Evolutionary conservation across 1,139 yeast species (phyloP).

Genomic region (Suhomyces kunorum): DNA sequence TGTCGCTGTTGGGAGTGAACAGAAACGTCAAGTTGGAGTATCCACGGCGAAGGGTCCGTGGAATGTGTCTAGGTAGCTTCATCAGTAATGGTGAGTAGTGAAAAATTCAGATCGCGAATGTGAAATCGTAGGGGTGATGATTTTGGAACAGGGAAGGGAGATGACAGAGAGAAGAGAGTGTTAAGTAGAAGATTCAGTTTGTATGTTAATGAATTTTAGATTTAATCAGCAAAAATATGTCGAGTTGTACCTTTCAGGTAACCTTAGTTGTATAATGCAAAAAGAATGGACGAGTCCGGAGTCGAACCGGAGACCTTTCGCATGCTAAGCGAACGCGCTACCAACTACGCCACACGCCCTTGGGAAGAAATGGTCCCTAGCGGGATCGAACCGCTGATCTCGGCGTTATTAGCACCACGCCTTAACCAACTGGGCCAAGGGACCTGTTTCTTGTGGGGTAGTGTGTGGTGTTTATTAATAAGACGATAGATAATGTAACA

Average conservation of each 20-base stretch:
- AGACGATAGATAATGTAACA: no score
- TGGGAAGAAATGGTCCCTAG: slow-evolving; percentile 20
- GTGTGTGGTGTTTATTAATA: neutral
- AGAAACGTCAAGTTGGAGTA: slow-evolving; percentile 18
- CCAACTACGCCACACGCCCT: slow-evolving; percentile 93
- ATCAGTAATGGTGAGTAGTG: neutral
- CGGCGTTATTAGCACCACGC: slow-evolving; percentile 44
- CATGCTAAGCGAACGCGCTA: slow-evolving; percentile 92
- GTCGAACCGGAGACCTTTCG: slow-evolving; percentile 89
- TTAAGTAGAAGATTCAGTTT: no score
- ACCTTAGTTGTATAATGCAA: no score
- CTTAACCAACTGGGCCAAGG: slow-evolving; percentile 43
- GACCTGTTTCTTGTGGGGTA: slow-evolving; percentile 18
- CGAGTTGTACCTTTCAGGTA: no score
- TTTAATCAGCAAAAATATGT: no score
- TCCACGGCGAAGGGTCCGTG: slow-evolving; percentile 1
- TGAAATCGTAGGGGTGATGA: no score
- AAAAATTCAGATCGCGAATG: slow-evolving; percentile 4
- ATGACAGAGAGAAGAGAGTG: no score
- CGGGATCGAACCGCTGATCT: slow-evolving; percentile 44
- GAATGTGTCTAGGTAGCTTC: slow-evolving; percentile 4
- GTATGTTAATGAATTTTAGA: no score
- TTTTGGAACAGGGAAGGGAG: no score
- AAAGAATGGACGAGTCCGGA: slow-evolving; percentile 78
- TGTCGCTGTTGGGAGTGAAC: slow-evolving; percentile 38